Base-by-base conservation (phyloP, 257 asterid species). In the Capsicum rhomboideum region DNA sequence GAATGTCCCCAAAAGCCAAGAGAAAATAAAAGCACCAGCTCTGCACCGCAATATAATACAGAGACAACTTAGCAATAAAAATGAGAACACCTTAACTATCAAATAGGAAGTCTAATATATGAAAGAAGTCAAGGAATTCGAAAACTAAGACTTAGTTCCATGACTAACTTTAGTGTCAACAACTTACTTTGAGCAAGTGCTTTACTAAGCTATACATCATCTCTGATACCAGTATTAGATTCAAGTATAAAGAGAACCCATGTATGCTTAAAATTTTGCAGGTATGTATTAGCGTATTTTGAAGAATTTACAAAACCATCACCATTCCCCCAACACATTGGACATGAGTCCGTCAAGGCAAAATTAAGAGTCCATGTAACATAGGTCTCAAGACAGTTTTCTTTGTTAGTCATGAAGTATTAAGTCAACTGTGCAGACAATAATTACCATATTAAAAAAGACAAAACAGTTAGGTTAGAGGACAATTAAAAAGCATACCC, bases 1-100 rank as follows among this genome's bases (percentile, higher is more conserved):
- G 89, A 96, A 94, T 23, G 99, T 95, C 75, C 99, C 99, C n/a
- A 95, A 64, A 82, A 97, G 91, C 99, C 99, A 97, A 44, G 99
- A 91, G 80, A 95, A 49, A 78, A 88, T 85, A 80, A 97, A 97
- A 82, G 94, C 85, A 82, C 97, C 99, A 34, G 92, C 96, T 93
- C 99, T 97, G 98, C 86, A 86, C 17, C 82, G 50, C 49, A 56
- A 5, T 37, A 61, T 56, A 55, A 21, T 8, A 26, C 72, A 53
- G 82, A 78, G 64, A 29, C 54, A 69, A 54, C 64, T 63, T 31
- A 85, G 89, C 21, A 82, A 77, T 50, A 50, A 50, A 77, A 28
- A 46, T 14, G 61, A 26, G 63, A 49, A 28, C 63, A 77, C 6
- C 46, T 77, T 10, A 20, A 9, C 63, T 77, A 77, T 16, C 82